A percentile compares a stretch with the other conserved stretches of the same genome.
Conservation (phyloP, 2,329 filamentous ascomycete species). For the Botrytis hyacinthi region DNA sequence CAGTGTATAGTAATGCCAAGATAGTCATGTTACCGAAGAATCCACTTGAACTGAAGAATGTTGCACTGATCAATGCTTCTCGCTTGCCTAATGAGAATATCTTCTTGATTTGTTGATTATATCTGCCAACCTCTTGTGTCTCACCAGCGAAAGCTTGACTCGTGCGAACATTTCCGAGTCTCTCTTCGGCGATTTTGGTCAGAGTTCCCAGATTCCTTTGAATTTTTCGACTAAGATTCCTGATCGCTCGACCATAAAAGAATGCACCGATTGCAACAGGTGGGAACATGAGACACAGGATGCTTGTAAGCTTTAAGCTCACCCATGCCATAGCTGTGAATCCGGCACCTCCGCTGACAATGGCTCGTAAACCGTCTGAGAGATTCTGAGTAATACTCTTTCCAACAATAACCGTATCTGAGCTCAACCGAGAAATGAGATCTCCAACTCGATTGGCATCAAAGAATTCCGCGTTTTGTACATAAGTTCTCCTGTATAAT, state of each 20-base stretch:
- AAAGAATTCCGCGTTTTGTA: constrained; percentile 99
- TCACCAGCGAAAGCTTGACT: constrained; percentile 96
- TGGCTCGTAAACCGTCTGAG: constrained; percentile 87
- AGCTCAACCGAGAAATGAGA: constrained; percentile 89
- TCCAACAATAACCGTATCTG: constrained; percentile 95
- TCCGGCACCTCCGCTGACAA: constrained; percentile 87
- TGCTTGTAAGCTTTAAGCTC: constrained; percentile 82
- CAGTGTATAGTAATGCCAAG: constrained; percentile 82
- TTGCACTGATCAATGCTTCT: constrained; percentile 85
- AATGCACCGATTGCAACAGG: constrained; percentile 88
- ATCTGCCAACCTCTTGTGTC: constrained; percentile 82
- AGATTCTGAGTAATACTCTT: constrained; percentile 98
- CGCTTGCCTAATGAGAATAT: constrained; percentile 86
- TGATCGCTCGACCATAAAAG: constrained; percentile 84
- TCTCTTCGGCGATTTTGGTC: constrained; percentile 96
- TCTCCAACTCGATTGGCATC: constrained; percentile 97
- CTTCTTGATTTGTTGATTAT: constrained; percentile 87
- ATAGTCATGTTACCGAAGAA: constrained; percentile 97
- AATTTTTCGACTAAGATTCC: constrained; percentile 86
- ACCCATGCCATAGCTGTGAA: constrained; percentile 95
- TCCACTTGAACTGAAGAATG: constrained; percentile 83
- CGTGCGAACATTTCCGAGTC: constrained; percentile 94
- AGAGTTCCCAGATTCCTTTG: constrained; percentile 90
- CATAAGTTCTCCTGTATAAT: constrained; percentile 85
- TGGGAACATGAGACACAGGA: constrained; percentile 83